Evolutionary conservation across 495 filamentous ascomycete species (phyloP), one percentile per base, ranked within the genome.

Genomic region (Elasticomyces elasticus): DNA sequence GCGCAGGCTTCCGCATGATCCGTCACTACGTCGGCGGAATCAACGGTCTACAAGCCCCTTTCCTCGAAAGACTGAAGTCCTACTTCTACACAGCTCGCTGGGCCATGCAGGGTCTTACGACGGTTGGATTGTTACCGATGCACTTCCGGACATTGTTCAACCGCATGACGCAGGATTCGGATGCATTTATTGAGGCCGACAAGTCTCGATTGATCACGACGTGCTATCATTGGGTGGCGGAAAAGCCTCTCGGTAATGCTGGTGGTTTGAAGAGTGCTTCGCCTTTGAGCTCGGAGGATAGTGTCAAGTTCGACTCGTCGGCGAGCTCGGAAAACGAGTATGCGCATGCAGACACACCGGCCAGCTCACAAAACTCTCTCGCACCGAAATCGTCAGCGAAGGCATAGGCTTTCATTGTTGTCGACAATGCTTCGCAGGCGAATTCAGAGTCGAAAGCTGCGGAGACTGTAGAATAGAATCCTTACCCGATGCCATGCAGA

Each of bases 61-160:
- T 82, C 33, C 81, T 82, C 60, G 78, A 80, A 50, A 77, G 74
- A 44, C 78, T 79, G 11, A 79, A 82, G 54, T 59, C 74, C 15
- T 82, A 81, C 63, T 82, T 82, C 68, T 73, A 77, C 23, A 75
- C 75, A 13, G 66, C 79, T 59, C 70, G 78, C 37, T 72, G 74
- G 57, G 66, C 76, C 17, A 76, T 81, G 33, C 66, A 77, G 28
- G 74, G 67, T 5, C 64, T 81, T 12, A 77, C 80, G 44, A 75
- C 74, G 53, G 20, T 79, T 24, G 72, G 67, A 30, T 64, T 75
- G 9, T 62, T 82, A 48, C 79, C 79, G 2, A 68, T 66, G 42
- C 79, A 82, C 58, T 81, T 82, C 71, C 77, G 76, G 71, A 75
- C 77, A n/a, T 61, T 82, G 42, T 79, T 82, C 59, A 76, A 82